A percentile compares a stretch with the other conserved stretches of the same genome.
Evolutionary conservation across 108 stramenopile genomes (phyloP).

Genomic region (Asterionellopsis glacialis): DNA sequence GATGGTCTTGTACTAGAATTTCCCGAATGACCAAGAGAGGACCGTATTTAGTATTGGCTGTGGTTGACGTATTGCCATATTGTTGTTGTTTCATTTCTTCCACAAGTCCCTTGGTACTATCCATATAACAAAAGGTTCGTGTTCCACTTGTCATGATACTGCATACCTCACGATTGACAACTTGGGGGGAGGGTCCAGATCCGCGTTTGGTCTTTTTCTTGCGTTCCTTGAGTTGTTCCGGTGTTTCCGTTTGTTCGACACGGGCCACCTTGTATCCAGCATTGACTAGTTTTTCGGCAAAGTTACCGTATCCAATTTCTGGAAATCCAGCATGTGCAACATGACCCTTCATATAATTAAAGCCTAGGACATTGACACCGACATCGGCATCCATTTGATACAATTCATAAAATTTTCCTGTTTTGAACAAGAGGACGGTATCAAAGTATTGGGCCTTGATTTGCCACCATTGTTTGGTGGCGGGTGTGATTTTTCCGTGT

Average conservation of each 20-base stretch:
- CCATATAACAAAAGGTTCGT: constrained; percentile 90
- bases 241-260: constrained; percentile 99
- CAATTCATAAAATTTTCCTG: constrained; percentile 95
- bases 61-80: not conserved
- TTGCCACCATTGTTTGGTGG: constrained; percentile 97
- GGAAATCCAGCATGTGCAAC: constrained; percentile 97
- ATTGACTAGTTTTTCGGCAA: constrained; percentile 79
- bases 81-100: constrained; percentile 7
- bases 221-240: constrained; percentile 83
- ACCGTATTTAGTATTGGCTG: constrained; percentile 20
- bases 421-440: constrained; percentile 97
- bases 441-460: constrained; percentile 95
- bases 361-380: constrained; percentile 79
- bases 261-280: constrained; percentile 97
- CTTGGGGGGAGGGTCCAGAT: constrained; percentile 36
- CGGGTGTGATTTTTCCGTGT: constrained; percentile 68
- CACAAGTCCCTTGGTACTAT: constrained; percentile 56
- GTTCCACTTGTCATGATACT: constrained; percentile 86
- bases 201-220: constrained; percentile 57
- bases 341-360: constrained; percentile 96
- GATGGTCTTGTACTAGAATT: constrained; percentile 19
- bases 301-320: constrained; percentile 88
- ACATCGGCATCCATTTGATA: constrained; percentile 96
- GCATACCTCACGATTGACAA: constrained; percentile 95
- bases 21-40: constrained; percentile 86